Conservation (phyloP, 2,329 filamentous ascomycete genomes). For the Blumeriella jaapii region DNA sequence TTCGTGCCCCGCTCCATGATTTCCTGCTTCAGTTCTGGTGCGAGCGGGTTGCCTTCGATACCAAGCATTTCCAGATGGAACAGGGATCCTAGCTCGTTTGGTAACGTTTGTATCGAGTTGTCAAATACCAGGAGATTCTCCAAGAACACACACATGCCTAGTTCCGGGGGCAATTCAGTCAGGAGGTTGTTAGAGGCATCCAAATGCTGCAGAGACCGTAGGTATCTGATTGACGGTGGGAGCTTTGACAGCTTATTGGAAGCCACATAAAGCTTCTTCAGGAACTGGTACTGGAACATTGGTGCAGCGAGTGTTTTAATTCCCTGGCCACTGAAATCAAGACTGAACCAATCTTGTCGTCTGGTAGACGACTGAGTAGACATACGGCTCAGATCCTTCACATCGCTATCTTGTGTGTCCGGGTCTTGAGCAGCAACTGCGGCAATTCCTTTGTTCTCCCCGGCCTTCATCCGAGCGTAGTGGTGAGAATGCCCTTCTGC, state of each 20-base stretch:
- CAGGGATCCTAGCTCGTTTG: constrained; percentile 77
- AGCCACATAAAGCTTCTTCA: constrained; percentile 85
- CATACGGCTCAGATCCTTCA: constrained; percentile 43
- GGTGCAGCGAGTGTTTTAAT: constrained; percentile 68
- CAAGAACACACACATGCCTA: constrained; percentile 93
- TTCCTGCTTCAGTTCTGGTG: constrained; percentile 64
- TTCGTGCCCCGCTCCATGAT: constrained; percentile 82
- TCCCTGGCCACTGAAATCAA: constrained; percentile 95
- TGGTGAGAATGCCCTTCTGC: constrained; percentile 53
- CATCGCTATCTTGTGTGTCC: constrained; percentile 37
- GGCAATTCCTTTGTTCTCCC: constrained; percentile 52
- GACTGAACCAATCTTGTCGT: constrained; percentile 78
- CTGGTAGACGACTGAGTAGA: constrained; percentile 39
- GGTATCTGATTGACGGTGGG: constrained; percentile 69
- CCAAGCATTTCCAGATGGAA: constrained; percentile 82
- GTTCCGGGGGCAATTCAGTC: constrained; percentile 69
- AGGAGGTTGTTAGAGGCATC: constrained; percentile 87
- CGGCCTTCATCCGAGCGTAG: constrained; percentile 61
- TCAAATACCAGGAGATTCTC: constrained; percentile 81
- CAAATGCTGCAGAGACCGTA: constrained; percentile 71
- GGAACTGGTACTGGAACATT: constrained; percentile 78
- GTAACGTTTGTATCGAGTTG: constrained; percentile 74
- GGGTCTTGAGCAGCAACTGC: constrained; percentile 33
- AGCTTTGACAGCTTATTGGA: constrained; percentile 79
- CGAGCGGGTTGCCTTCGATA: constrained; percentile 82